Conservation (phyloP, 768 basidiomycete genomes). For the Roridomyces roridus region DNA sequence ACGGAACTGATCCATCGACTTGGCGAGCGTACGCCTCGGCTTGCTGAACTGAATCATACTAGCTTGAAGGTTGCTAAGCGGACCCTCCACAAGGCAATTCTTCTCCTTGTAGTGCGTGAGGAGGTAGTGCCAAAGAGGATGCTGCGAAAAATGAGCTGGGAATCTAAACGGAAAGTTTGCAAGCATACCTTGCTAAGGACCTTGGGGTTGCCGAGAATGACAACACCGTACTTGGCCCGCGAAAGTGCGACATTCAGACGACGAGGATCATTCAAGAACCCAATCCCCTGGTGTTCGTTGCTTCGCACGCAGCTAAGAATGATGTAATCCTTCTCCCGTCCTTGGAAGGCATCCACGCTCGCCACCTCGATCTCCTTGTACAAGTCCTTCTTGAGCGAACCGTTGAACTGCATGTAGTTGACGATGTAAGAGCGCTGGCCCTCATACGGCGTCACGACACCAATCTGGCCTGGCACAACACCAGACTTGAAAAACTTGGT, state of each 20-base stretch:
- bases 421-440: conserved; percentile 98
- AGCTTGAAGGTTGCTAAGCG: conserved; percentile 92
- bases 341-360: conserved; percentile 98
- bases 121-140: conserved; percentile 97
- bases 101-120: conserved; percentile 99
- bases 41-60: conserved; percentile 99
- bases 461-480: conserved; percentile 93
- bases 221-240: conserved; percentile 96
- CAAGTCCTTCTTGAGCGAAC: conserved; percentile 97
- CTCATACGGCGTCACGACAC: conserved; percentile 98
- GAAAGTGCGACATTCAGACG: conserved; percentile 97
- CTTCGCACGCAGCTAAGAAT: conserved; percentile 97
- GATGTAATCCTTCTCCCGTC: conserved; percentile 99
- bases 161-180: background rate
- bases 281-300: conserved; percentile 99
- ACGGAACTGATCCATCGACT: conserved; percentile 92
- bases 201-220: conserved; percentile 99
- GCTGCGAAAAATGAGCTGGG: conserved; percentile 54
- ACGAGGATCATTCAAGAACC: conserved; percentile 97
- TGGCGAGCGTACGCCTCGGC: conserved; percentile 86
- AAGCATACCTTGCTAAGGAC: conserved; percentile 92
- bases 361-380: conserved; percentile 99
- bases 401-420: conserved; percentile 99
- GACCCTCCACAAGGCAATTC: conserved; percentile 91
- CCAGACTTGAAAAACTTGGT: conserved; percentile 99